A percentile compares a stretch with the other conserved stretches of the same genome.
phyloP scores from a whole-genome alignment of 495 filamentous ascomycete genomes.

The Penicillium desertorum region DNA sequence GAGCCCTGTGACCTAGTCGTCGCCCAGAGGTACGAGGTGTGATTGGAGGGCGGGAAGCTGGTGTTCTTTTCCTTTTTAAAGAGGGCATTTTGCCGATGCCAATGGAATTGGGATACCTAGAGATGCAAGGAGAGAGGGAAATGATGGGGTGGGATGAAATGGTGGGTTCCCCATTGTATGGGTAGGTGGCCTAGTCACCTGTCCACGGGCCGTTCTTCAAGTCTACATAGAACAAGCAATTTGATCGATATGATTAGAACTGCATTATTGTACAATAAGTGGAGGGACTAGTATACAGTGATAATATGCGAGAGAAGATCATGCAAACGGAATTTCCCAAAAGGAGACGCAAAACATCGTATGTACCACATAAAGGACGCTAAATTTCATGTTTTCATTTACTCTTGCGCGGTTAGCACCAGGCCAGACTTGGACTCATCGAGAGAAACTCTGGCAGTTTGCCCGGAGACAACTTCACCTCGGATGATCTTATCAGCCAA shows the following conservation, averaged over 20 bases:
- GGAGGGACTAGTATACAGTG: conserved; percentile 18
- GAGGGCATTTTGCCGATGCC: conserved; percentile 18
- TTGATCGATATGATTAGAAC: conserved; percentile 3
- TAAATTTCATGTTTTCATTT: conserved; percentile 14
- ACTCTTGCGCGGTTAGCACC: conserved; percentile 29
- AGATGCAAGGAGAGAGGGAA: background rate
- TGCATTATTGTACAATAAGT: conserved; percentile 17
- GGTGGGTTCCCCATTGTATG: background rate
- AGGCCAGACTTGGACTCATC: conserved; percentile 45
- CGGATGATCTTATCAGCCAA: conserved; percentile 90
- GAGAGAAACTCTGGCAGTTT: conserved; percentile 66
- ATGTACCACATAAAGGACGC: conserved; percentile 10
- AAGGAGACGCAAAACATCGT: conserved; percentile 5
- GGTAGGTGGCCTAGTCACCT: background rate
- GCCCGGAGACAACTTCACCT: conserved; percentile 73
- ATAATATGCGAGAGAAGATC: conserved; percentile 22
- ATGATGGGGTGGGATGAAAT: background rate
- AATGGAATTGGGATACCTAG: background rate
- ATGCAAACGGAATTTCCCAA: conserved; percentile 9
- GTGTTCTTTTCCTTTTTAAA: conserved; percentile 28
- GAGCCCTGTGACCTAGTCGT: conserved; percentile 6
- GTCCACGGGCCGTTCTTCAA: conserved; percentile 14
- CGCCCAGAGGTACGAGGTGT: conserved; percentile 19
- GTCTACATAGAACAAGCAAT: background rate
- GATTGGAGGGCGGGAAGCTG: conserved; percentile 13